Percentiles rank a stretch among this genome's conserved stretches.
Conservation (phyloP, 1,139 yeast species). For the Suzukiozyma palmioleophila region DNA sequence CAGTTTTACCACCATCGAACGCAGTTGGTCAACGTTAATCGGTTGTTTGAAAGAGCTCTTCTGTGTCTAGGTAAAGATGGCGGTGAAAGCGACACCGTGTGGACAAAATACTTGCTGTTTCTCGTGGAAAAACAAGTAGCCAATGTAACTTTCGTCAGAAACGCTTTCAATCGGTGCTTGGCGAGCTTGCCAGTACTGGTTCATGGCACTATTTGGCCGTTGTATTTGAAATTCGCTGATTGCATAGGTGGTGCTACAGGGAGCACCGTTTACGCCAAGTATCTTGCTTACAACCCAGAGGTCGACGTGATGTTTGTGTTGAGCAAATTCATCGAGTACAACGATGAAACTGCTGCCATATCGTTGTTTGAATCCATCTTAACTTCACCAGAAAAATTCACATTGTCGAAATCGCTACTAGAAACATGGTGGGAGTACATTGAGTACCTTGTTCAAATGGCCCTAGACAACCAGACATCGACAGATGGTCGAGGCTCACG, state of each 20-base stretch:
- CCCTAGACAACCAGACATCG: neutral
- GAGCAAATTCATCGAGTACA: slow-evolving; percentile 20
- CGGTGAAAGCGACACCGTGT: slow-evolving; percentile 44
- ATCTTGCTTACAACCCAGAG: slow-evolving; percentile 26
- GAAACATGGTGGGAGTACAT: slow-evolving; percentile 45
- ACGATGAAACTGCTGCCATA: slow-evolving; percentile 14
- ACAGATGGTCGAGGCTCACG: neutral
- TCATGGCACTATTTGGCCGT: slow-evolving; percentile 61
- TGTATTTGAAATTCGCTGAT: slow-evolving; percentile 50
- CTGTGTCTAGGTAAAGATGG: slow-evolving; percentile 21
- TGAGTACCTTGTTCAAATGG: slow-evolving; percentile 19
- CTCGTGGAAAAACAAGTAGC: slow-evolving; percentile 27
- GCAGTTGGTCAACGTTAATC: slow-evolving; percentile 32
- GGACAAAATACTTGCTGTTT: slow-evolving; percentile 53
- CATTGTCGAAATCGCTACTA: slow-evolving; percentile 13
- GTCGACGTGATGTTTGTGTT: slow-evolving; percentile 17
- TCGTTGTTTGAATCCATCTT: slow-evolving; percentile 14
- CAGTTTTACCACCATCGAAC: slow-evolving; percentile 23
- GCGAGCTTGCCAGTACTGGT: slow-evolving; percentile 45
- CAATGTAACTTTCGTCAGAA: slow-evolving; percentile 42
- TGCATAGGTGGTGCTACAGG: slow-evolving; percentile 40
- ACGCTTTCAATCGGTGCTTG: slow-evolving; percentile 51
- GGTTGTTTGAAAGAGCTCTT: slow-evolving; percentile 47
- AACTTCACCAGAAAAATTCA: slow-evolving; percentile 11
- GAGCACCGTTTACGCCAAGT: slow-evolving; percentile 39